Percentiles rank a stretch among this genome's conserved stretches.
Evolutionary conservation across 148 eudicot species (phyloP).

Genomic region (Rheum nobile): DNA sequence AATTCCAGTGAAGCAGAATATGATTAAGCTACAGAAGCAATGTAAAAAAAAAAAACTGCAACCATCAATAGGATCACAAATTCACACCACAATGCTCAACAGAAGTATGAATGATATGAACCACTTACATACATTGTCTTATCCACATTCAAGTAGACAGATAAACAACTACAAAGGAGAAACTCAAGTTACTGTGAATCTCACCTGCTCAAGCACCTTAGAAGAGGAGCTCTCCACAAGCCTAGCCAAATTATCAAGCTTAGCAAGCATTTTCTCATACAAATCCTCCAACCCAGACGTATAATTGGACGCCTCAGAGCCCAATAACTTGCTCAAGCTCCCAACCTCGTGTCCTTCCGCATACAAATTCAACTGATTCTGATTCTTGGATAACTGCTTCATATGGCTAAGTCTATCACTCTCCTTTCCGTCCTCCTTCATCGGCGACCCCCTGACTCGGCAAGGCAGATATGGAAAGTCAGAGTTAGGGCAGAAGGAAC

Average conservation of each 20-base stretch:
- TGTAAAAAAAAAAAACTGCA: not conserved
- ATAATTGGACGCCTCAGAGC: slow-evolving; percentile 37
- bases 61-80: not conserved
- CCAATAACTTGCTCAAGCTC: slow-evolving; percentile 49
- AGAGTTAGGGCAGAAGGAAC: slow-evolving; percentile 41
- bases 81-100: not conserved
- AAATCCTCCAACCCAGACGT: slow-evolving; percentile 54
- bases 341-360: slow-evolving; percentile 44
- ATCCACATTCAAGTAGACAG: not conserved
- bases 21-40: not conserved
- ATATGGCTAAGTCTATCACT: slow-evolving; percentile 20
- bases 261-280: slow-evolving; percentile 72
- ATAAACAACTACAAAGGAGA: not conserved
- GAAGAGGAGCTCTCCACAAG: slow-evolving; percentile 56
- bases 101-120: not conserved
- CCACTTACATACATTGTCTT: not conserved
- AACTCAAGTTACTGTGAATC: not conserved
- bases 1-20: not conserved
- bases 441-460: slow-evolving; percentile 28
- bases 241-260: slow-evolving; percentile 44
- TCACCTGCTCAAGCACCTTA: slow-evolving; percentile 65
- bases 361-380: slow-evolving; percentile 32
- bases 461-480: slow-evolving; percentile 36
- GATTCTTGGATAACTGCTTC: slow-evolving; percentile 24
- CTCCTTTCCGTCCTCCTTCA: slow-evolving; percentile 27